A percentile compares a stretch with the other conserved stretches of the same genome.
Conservation (phyloP, 1,284 basidiomycete genomes). For the Ceratobasidium sp. region DNA sequence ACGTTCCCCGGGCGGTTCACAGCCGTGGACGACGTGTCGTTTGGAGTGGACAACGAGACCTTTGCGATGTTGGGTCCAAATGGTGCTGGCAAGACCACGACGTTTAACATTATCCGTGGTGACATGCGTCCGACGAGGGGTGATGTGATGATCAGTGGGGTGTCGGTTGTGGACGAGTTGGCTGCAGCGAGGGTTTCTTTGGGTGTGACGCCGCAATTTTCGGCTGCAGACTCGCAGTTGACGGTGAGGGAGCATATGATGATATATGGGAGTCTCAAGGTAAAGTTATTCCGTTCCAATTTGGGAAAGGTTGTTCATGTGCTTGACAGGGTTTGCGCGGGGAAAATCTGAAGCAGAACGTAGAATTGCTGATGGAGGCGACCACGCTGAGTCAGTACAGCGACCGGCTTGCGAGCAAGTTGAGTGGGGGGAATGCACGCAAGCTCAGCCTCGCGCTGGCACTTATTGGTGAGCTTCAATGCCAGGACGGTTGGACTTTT, state of each 20-base stretch:
- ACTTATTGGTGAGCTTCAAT: conserved; percentile 67
- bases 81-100: conserved; percentile 83
- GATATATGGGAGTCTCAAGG: conserved; percentile 56
- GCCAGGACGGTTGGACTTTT: conserved; percentile 42
- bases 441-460: conserved; percentile 84
- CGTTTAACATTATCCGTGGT: conserved; percentile 80
- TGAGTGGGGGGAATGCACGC: conserved; percentile 84
- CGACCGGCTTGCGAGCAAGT: conserved; percentile 75
- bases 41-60: conserved; percentile 74
- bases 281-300: conserved; percentile 57
- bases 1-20: conserved; percentile 65
- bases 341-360: conserved; percentile 65
- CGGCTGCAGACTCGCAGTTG: conserved; percentile 80
- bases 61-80: conserved; percentile 84
- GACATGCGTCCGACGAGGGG: conserved; percentile 72
- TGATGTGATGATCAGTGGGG: conserved; percentile 73
- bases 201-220: conserved; percentile 86
- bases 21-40: conserved; percentile 79
- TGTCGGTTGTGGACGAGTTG: conserved; percentile 72
- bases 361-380: conserved; percentile 69
- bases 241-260: conserved; percentile 81
- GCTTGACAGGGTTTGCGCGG: conserved; percentile 68
- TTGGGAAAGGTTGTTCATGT: neutral
- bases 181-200: conserved; percentile 72
- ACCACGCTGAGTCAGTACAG: conserved; percentile 72